Conservation (phyloP, 805 yeast species). For the Torulaspora franciscae region DNA sequence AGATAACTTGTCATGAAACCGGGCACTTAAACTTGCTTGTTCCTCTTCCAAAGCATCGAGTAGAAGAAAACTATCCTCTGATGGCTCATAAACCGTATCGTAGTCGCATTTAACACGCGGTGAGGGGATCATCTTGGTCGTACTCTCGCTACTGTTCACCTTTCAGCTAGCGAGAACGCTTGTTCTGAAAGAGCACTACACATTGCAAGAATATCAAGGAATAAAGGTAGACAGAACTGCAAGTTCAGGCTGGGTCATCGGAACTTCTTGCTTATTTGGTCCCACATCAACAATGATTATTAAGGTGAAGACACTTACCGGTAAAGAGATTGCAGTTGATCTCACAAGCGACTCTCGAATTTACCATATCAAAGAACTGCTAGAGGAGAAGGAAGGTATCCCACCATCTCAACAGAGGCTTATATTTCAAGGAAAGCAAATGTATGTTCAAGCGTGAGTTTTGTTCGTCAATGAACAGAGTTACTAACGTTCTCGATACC, state of each 20-base stretch:
- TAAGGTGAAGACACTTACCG: slow-evolving; percentile 33
- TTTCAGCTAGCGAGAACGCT: slow-evolving; percentile 2
- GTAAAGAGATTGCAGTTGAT: slow-evolving; percentile 37
- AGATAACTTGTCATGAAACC: slow-evolving; percentile 39
- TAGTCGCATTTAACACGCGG: slow-evolving; percentile 61
- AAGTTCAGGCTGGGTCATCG: too few species aligned
- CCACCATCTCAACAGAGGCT: slow-evolving; percentile 95
- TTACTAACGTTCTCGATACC: slow-evolving; percentile 19
- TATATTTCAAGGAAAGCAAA: slow-evolving; percentile 84
- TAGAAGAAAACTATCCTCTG: slow-evolving; percentile 85
- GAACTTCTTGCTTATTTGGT: too few species aligned
- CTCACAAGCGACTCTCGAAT: slow-evolving; percentile 40
- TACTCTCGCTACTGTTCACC: not conserved
- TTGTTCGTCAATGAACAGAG: not conserved
- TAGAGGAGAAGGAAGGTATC: slow-evolving; percentile 95
- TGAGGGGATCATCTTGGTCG: slow-evolving; percentile 63
- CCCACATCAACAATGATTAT: slow-evolving; percentile 14
- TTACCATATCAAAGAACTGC: slow-evolving; percentile 75
- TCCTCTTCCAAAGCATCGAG: slow-evolving; percentile 75
- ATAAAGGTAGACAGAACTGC: not conserved
- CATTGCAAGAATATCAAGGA: not conserved
- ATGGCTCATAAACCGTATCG: slow-evolving; percentile 85
- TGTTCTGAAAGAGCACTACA: not conserved
- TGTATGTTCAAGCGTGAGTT: slow-evolving; percentile 44
- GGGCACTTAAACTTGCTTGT: slow-evolving; percentile 32